Evolutionary conservation across 2,329 filamentous ascomycete genomes (phyloP), one percentile per base, ranked within the genome.

Genomic region (Trematosphaeria pertusa): DNA sequence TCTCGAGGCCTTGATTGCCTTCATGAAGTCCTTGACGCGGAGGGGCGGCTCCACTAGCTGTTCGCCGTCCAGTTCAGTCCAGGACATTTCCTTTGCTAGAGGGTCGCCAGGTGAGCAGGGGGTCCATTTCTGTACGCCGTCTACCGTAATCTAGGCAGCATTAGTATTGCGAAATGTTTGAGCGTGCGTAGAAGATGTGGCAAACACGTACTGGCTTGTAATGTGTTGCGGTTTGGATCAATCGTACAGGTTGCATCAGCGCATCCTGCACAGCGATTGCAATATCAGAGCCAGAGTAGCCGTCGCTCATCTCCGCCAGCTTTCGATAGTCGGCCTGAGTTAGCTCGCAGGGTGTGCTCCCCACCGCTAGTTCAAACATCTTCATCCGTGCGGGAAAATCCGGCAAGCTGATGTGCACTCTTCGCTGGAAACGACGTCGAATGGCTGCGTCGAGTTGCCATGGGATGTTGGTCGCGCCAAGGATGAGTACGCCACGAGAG

Each of bases 371-470:
- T 78, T 95, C 93, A 75, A 97, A 97, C 92, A 97, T 96, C 64
- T 82, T 91, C 68, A 92, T 92, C 52, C 94, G 84, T 18, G 93
- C 94, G 12, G 90, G 87, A 32, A 87, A 65, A 69, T 99, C 94
- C 5, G 94, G 94, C 34, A 99, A 77, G 56, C 88, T 91, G 72
- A 99, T 99, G 73, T 99, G 94, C 20, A 99, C 92, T 75, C 94
- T 83, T 61, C 94, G 83, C 73, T 99, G 95, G 79, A 99, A 99
- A 67, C 94, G 90, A 73, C 94, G 85, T 60, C 94, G 87, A 63
- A 99, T 99, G 61, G 94, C 94, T 9, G 91, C 89, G 71, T 99
- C 94, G 37, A 99, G 82, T 78, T 99, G 93, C 94, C 94, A 99
- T 14, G 94, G 94, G 53, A 99, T 97, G 71, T 99, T 99, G 46